phyloP scores from a whole-genome alignment of 805 yeast genomes.

The Candida nitratophila region DNA sequence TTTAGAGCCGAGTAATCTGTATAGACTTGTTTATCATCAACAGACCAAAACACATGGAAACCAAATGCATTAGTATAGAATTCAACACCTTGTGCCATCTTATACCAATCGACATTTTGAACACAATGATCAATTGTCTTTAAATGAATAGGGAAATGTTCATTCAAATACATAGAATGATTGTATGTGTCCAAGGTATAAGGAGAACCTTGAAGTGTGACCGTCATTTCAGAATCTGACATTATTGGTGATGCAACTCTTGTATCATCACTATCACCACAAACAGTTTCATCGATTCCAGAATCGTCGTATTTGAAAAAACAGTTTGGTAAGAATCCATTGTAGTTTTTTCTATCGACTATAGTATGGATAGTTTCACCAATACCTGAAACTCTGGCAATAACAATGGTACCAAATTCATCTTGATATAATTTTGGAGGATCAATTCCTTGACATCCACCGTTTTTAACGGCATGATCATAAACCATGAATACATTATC shows the following conservation, averaged over 20 bases:
- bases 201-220: too few relatives aligned
- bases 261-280: too few relatives aligned
- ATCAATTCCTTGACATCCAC: slow-evolving; percentile 33
- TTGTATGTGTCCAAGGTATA: too few relatives aligned
- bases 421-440: slow-evolving; percentile 18
- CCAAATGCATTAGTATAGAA: slow-evolving; percentile 60
- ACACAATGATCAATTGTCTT: slow-evolving; percentile 69
- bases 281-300: not conserved
- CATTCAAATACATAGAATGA: too few relatives aligned
- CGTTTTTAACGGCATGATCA: slow-evolving; percentile 39
- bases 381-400: slow-evolving; percentile 44
- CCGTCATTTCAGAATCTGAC: too few relatives aligned
- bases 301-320: slow-evolving; percentile 5
- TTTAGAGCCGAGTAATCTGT: slow-evolving; percentile 64
- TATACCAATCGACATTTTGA: slow-evolving; percentile 67
- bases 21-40: slow-evolving; percentile 67
- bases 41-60: slow-evolving; percentile 78
- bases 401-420: slow-evolving; percentile 39
- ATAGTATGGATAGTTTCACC: slow-evolving; percentile 71
- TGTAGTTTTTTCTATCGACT: slow-evolving; percentile 33
- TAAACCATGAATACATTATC: slow-evolving; percentile 39
- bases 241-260: too few relatives aligned
- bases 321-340: slow-evolving; percentile 21
- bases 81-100: slow-evolving; percentile 50
- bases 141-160: slow-evolving; percentile 25